phyloP scores from a whole-genome alignment of 2,329 filamentous ascomycete species.

The Penicillium sp. region DNA sequence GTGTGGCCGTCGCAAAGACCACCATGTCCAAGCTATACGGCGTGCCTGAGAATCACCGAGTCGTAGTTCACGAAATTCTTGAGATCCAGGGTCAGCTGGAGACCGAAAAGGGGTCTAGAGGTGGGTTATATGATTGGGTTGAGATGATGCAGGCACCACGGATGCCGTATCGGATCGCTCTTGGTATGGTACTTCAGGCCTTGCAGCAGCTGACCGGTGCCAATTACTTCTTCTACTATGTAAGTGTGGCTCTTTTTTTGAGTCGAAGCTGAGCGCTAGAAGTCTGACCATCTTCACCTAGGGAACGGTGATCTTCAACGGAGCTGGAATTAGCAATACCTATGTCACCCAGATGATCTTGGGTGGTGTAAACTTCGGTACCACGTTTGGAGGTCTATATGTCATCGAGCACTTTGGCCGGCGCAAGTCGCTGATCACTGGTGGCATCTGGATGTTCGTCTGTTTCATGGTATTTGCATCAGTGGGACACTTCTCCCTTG shows the following conservation, averaged over 20 bases:
- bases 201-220: conserved; percentile 48
- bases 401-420: conserved; percentile 68
- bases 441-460: conserved; percentile 64
- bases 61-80: conserved; percentile 54
- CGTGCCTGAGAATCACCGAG: conserved; percentile 52
- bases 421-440: conserved; percentile 65
- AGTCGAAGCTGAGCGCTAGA: neutral
- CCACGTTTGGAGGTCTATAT: conserved; percentile 66
- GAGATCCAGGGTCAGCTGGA: conserved; percentile 60
- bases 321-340: conserved; percentile 64
- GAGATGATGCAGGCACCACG: conserved; percentile 47
- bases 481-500: conserved; percentile 50
- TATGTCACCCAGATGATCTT: conserved; percentile 66
- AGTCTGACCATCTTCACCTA: conserved; percentile 37
- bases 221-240: conserved; percentile 58
- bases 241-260: conserved; percentile 9
- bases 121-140: conserved; percentile 37
- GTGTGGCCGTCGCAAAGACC: conserved; percentile 49
- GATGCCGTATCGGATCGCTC: conserved; percentile 45
- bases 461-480: conserved; percentile 66
- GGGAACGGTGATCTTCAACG: conserved; percentile 54
- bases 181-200: conserved; percentile 45
- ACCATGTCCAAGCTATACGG: conserved; percentile 59
- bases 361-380: conserved; percentile 65
- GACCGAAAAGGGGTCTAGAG: conserved; percentile 41